Conservation (phyloP, 768 basidiomycete species). For the Leccinum aurantiacum region DNA sequence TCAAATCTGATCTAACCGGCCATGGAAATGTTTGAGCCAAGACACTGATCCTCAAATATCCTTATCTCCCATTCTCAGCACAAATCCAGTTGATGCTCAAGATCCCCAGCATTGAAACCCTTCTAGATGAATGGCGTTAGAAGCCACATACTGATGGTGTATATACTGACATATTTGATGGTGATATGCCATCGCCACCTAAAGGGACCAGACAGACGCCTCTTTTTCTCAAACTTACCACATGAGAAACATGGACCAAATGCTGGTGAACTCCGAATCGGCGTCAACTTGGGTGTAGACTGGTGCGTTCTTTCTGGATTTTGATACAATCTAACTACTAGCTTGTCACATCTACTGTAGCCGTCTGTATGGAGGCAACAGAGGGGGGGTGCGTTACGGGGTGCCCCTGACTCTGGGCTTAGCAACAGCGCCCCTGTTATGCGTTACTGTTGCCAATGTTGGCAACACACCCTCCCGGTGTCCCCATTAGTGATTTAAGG, state of each 20-base stretch:
- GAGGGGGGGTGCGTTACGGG: too few species aligned
- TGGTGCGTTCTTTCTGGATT: background rate
- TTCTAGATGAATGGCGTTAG: background rate
- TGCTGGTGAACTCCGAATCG: background rate
- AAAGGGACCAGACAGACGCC: background rate
- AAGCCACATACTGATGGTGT: background rate
- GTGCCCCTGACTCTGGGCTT: too few species aligned
- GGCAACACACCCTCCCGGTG: too few species aligned
- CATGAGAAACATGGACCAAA: background rate
- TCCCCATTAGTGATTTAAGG: too few species aligned
- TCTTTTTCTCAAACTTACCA: background rate
- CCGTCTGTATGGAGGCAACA: too few species aligned
- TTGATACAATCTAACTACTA: too few species aligned
- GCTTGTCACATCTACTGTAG: background rate
- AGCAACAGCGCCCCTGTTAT: too few species aligned
- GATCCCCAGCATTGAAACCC: background rate
- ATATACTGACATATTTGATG: background rate
- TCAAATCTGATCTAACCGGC: background rate
- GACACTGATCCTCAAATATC: background rate
- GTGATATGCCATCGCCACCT: background rate
- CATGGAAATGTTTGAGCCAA: background rate
- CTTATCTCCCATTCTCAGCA: background rate
- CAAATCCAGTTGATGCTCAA: background rate
- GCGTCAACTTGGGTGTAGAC: background rate
- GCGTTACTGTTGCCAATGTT: too few species aligned